These are phyloP conservation scores for Hyaloscypha hepaticicola DNA, from an alignment of 495 filamentous ascomycete genomes.

Conservation along the genomic window DNA sequence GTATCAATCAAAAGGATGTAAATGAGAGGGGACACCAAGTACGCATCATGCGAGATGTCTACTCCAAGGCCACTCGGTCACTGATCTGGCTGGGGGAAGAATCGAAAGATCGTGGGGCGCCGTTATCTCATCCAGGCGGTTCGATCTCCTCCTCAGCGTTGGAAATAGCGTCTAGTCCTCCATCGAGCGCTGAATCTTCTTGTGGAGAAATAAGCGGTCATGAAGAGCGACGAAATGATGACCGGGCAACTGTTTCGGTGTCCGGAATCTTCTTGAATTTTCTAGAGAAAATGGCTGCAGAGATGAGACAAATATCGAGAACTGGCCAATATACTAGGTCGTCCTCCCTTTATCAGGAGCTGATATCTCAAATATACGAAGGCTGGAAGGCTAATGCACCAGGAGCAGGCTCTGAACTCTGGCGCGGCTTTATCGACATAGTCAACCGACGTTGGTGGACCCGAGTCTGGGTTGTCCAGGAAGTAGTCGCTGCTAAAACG, in stretches of 20 bases:
- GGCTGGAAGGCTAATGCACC: background rate
- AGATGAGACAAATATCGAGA: background rate
- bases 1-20: slow-evolving; percentile 33
- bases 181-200: too few species aligned
- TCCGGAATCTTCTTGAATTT: background rate
- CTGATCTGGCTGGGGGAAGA: slow-evolving; percentile 26
- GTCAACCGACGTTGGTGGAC: background rate
- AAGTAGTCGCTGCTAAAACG: background rate
- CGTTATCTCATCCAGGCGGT: too few species aligned
- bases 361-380: background rate
- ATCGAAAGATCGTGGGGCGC: too few species aligned
- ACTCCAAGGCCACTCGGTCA: slow-evolving; percentile 15
- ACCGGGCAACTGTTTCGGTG: background rate
- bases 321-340: background rate
- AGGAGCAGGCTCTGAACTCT: background rate
- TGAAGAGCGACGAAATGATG: background rate
- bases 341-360: background rate
- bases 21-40: slow-evolving; percentile 31
- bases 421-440: background rate
- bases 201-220: too few species aligned
- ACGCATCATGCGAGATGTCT: slow-evolving; percentile 30
- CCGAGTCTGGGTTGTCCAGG: background rate
- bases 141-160: too few species aligned
- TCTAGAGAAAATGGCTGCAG: background rate
- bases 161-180: too few species aligned